Conservation (phyloP, 2,329 filamentous ascomycete species). For the Ophiostoma angusticollis region DNA sequence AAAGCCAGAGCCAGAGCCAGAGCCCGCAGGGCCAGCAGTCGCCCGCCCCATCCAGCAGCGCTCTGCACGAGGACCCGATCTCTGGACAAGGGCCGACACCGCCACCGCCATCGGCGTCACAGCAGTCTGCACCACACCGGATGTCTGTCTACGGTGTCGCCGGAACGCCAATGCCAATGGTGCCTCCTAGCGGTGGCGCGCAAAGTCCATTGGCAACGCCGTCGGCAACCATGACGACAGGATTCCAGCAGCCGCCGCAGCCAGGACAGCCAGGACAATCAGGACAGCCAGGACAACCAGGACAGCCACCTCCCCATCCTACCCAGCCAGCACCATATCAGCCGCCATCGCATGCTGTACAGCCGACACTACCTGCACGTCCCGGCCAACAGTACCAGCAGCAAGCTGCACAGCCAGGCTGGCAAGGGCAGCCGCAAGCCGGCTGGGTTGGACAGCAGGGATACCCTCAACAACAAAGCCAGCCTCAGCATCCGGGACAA, state of each 20-base stretch:
- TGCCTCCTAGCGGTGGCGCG: background rate
- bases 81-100: background rate
- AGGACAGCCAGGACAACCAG: background rate
- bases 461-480: too few species aligned
- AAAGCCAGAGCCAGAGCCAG: constrained; percentile 1
- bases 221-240: background rate
- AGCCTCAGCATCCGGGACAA: background rate
- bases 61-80: constrained; percentile 8
- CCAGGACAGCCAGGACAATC: background rate
- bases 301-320: background rate
- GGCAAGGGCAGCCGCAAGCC: too few species aligned
- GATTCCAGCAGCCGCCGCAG: background rate
- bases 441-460: too few species aligned
- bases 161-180: background rate
- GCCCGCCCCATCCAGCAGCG: constrained; percentile 5
- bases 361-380: too few species aligned
- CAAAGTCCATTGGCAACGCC: too few species aligned
- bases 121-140: background rate
- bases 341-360: too few species aligned
- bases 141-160: constrained; percentile 5
- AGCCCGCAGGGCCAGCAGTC: constrained; percentile 8
- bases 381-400: too few species aligned
- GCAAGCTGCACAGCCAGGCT: too few species aligned
- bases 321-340: background rate
- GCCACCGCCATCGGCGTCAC: background rate